phyloP scores from a whole-genome alignment of 2,329 filamentous ascomycete genomes.

The Neodidymelliopsis sp. region DNA sequence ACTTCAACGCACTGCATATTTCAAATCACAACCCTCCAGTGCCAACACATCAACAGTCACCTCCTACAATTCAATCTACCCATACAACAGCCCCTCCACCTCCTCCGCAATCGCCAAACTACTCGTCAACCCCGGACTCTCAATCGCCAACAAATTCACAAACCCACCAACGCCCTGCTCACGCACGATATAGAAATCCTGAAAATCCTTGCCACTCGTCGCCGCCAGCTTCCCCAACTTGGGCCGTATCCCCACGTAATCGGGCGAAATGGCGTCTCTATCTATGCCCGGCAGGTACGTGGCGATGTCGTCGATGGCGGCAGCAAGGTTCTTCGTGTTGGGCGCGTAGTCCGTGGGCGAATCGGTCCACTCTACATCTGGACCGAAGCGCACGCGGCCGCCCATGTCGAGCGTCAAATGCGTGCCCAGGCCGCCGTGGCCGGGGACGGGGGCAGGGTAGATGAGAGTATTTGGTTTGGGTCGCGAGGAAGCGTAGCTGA shows the following conservation, averaged over 20 bases:
- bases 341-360: slow-evolving; percentile 73
- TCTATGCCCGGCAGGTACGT: slow-evolving; percentile 81
- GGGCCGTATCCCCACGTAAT: slow-evolving; percentile 91
- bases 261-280: slow-evolving; percentile 69
- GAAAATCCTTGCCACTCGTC: slow-evolving; percentile 70
- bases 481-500: slow-evolving; percentile 73
- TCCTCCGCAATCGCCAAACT: slow-evolving; percentile 83
- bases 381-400: slow-evolving; percentile 87
- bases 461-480: slow-evolving; percentile 77
- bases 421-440: slow-evolving; percentile 84
- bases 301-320: slow-evolving; percentile 77
- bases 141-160: slow-evolving; percentile 90
- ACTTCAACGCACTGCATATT: no score
- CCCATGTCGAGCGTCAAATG: slow-evolving; percentile 90
- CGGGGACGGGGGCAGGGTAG: slow-evolving; percentile 86
- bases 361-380: slow-evolving; percentile 93
- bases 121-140: slow-evolving; percentile 91
- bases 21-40: no score
- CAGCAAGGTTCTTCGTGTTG: slow-evolving; percentile 66
- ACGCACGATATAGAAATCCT: slow-evolving; percentile 81
- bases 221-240: slow-evolving; percentile 75
- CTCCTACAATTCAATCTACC: no score
- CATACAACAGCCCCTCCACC: slow-evolving; percentile 67
- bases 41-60: no score
- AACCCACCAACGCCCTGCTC: slow-evolving; percentile 83